Evolutionary conservation across 73 alveolate genomes (phyloP), one percentile per base, ranked within the genome.

Genomic region (Tetrahymena thermophila): DNA sequence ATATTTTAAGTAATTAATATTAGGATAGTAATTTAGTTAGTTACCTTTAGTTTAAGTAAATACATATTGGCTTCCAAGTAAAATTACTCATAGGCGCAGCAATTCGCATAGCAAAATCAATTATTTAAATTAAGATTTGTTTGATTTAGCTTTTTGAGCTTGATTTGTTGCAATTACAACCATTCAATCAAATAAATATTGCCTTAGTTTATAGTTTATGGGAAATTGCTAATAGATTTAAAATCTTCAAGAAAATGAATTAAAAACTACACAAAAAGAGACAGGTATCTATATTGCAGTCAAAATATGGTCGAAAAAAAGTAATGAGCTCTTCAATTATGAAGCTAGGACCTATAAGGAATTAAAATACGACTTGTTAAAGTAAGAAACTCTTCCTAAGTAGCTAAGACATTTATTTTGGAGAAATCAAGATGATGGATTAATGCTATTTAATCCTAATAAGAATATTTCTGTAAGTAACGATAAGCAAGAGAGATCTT

Each of bases 141-240:
- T 50, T 50, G 83, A 50, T 50, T 11, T 14, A 19, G 83, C 83
- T 50, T 50, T 50, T 50, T 21, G 4, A 21, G 83, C 83, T 50
- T 19, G 23, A 15, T 50, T 50, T 50, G 83, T 50, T 50, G 83
- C 83, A 19, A 50, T 42, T 50, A 50, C 83, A 2, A 50, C 83
- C 83, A 50, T 50, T 50, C 83, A 50, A 50, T 15, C 31, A 40
- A 40, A 40, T 40, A 40, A 40, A 40, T 40, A 50, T 28, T 50
- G 83, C 10, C 23, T 50, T 50, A 50, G 23, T 50, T 50, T 50
- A 50, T 10, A 50, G 23, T 50, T 71, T 71, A 71, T 71, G 89
- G 89, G 89, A 71, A 71, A 71, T 71, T 71, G 89, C 89, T 71
- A 71, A n/a, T 71, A 71, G 89, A 71, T 71, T 71, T 71, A 71